A percentile compares a stretch with the other conserved stretches of the same genome.
These are phyloP conservation scores for Fusarium sp. DNA, from an alignment of 2,329 filamentous ascomycete species.

Conservation along the genomic window DNA sequence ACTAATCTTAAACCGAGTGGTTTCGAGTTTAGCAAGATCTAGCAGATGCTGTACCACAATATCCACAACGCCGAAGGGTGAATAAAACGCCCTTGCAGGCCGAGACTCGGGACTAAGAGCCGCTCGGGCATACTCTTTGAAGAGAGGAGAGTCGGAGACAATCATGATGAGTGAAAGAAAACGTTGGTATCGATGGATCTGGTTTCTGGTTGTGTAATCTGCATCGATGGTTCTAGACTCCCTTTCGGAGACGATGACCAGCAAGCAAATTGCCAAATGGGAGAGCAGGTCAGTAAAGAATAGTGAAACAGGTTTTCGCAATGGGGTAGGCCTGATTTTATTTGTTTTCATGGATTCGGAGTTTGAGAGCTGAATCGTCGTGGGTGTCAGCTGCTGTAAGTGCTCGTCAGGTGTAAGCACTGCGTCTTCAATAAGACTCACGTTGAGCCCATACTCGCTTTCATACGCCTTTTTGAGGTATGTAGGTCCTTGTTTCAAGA, in stretches of 20 bases:
- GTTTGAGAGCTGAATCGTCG: background rate
- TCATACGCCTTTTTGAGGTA: background rate
- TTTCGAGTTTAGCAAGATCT: constrained; percentile 46
- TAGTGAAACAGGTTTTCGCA: background rate
- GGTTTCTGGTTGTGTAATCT: background rate
- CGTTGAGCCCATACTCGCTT: background rate
- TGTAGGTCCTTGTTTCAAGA: too few relatives aligned
- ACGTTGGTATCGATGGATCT: background rate
- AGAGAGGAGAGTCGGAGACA: constrained; percentile 43
- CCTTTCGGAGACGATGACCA: background rate
- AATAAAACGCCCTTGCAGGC: constrained; percentile 4
- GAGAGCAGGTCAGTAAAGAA: background rate
- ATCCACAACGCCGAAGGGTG: constrained; percentile 42
- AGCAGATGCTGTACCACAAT: constrained; percentile 49
- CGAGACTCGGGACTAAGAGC: constrained; percentile 24
- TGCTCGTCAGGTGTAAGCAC: constrained; percentile 20
- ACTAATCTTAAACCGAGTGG: constrained; percentile 49
- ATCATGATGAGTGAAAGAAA: constrained; percentile 35
- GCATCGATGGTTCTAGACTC: background rate
- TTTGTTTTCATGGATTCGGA: background rate
- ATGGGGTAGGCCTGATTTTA: background rate
- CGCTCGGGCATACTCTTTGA: constrained; percentile 45
- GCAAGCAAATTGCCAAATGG: background rate
- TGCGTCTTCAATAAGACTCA: background rate
- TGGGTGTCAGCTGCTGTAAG: constrained; percentile 13